phyloP scores from a whole-genome alignment of 768 basidiomycete genomes.

The Rhizopogon roseolus region DNA sequence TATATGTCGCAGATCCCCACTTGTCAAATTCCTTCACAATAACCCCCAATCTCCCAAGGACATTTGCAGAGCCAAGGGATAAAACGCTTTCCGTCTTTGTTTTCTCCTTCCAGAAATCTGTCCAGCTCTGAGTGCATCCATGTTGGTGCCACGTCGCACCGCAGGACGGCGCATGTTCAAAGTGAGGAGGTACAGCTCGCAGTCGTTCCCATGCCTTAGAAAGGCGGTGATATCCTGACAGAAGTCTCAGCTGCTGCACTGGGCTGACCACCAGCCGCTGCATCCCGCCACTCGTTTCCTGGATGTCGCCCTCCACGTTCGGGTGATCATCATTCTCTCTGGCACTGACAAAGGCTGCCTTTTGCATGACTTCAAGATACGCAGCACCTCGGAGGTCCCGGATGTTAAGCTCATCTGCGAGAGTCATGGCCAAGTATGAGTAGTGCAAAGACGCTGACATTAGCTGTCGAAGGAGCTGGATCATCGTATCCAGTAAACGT shows the following conservation, averaged over 20 bases:
- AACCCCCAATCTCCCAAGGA: conserved; percentile 57
- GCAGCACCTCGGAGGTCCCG: conserved; percentile 56
- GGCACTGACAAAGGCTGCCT: conserved; percentile 31
- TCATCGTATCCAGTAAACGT: conserved; percentile 55
- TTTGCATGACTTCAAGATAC: conserved; percentile 73
- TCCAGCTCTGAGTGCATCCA: conserved; percentile 67
- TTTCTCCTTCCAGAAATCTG: conserved; percentile 79
- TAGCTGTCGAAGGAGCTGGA: conserved; percentile 51
- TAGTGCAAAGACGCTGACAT: conserved; percentile 62
- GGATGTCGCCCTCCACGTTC: conserved; percentile 26
- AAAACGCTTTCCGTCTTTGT: conserved; percentile 58
- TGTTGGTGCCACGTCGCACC: conserved; percentile 70
- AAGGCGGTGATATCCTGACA: conserved; percentile 68
- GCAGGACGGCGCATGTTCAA: conserved; percentile 61
- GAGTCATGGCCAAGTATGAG: conserved; percentile 67
- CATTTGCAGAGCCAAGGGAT: conserved; percentile 56
- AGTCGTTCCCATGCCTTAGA: conserved; percentile 62
- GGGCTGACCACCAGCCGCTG: conserved; percentile 50
- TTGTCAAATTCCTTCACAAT: conserved; percentile 66
- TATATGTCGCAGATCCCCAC: conserved; percentile 70
- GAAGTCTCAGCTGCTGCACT: conserved; percentile 58
- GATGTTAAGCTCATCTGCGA: conserved; percentile 67
- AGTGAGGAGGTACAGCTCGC: conserved; percentile 50
- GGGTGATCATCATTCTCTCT: conserved; percentile 9
- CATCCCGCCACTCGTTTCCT: conserved; percentile 30